phyloP scores from a whole-genome alignment of 2,329 filamentous ascomycete species.

The Tolypocladium inflatum region DNA sequence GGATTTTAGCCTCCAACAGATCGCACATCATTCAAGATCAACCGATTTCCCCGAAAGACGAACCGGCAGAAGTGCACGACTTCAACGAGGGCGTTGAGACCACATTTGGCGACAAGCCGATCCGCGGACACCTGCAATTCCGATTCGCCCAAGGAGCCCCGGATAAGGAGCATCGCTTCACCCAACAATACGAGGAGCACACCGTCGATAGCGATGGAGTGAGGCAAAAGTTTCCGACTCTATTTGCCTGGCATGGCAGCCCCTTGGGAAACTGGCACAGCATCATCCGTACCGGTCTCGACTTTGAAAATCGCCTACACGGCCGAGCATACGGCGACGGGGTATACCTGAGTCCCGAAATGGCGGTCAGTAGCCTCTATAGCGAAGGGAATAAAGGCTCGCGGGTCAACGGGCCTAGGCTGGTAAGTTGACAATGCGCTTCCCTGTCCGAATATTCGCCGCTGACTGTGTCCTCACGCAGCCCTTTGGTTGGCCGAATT shows the following conservation, averaged over 20 bases:
- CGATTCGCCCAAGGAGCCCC: constrained; percentile 81
- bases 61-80: too few relatives aligned
- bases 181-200: constrained; percentile 42
- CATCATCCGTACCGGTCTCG: constrained; percentile 73
- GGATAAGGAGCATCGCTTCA: constrained; percentile 73
- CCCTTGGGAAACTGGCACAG: constrained; percentile 74
- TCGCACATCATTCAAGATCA: constrained; percentile 72
- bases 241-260: constrained; percentile 87
- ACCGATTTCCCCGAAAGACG: neutral
- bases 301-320: constrained; percentile 53
- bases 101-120: neutral
- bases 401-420: too few relatives aligned
- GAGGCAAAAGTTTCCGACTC: constrained; percentile 47
- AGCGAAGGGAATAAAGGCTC: neutral
- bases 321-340: constrained; percentile 71
- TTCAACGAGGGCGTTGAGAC: too few relatives aligned
- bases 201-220: constrained; percentile 19
- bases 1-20: constrained; percentile 84
- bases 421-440: too few relatives aligned
- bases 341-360: constrained; percentile 63
- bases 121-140: constrained; percentile 62
- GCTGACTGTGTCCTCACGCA: neutral
- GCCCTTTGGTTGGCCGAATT: constrained; percentile 51
- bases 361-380: constrained; percentile 2
- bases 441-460: too few relatives aligned